Evolutionary conservation across 345 rosid genomes (phyloP).

Genomic region (Viola odorata): DNA sequence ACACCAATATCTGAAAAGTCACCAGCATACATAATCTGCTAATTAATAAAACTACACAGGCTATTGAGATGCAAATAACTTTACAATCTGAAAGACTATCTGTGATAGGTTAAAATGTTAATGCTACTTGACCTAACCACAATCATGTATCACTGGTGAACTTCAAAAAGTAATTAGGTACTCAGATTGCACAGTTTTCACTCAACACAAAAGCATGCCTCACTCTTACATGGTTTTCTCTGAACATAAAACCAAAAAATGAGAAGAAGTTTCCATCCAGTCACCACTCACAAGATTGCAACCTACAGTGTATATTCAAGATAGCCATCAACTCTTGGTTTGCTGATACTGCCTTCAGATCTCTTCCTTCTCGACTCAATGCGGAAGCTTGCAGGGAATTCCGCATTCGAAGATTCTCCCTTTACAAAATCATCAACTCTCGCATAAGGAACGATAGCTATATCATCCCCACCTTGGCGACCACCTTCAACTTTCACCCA

Average conservation of each 20-base stretch:
- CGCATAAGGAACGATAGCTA: conserved; percentile 47
- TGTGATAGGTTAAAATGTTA: too few relatives aligned
- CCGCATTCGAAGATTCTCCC: conserved; percentile 48
- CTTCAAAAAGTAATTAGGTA: too few relatives aligned
- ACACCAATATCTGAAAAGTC: conserved; percentile 50
- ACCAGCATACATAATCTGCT: conserved; percentile 6
- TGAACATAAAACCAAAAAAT: not conserved
- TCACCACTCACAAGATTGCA: not conserved
- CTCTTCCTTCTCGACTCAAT: conserved; percentile 57
- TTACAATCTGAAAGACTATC: too few relatives aligned
- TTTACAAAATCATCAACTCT: conserved; percentile 53
- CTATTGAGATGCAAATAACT: too few relatives aligned
- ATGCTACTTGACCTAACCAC: too few relatives aligned
- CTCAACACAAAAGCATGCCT: not conserved
- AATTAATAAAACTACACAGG: not conserved
- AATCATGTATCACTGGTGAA: too few relatives aligned
- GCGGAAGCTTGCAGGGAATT: conserved; percentile 53
- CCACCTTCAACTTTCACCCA: conserved; percentile 54
- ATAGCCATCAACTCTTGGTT: conserved; percentile 57
- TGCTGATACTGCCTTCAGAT: conserved; percentile 45
- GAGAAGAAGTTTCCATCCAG: not conserved
- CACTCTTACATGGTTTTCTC: not conserved
- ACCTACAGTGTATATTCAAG: conserved; percentile 54
- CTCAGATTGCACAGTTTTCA: too few relatives aligned
- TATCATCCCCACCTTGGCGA: conserved; percentile 50